Evolutionary conservation across 345 rosid genomes (phyloP).

Genomic region (Citrus cavaleriei): DNA sequence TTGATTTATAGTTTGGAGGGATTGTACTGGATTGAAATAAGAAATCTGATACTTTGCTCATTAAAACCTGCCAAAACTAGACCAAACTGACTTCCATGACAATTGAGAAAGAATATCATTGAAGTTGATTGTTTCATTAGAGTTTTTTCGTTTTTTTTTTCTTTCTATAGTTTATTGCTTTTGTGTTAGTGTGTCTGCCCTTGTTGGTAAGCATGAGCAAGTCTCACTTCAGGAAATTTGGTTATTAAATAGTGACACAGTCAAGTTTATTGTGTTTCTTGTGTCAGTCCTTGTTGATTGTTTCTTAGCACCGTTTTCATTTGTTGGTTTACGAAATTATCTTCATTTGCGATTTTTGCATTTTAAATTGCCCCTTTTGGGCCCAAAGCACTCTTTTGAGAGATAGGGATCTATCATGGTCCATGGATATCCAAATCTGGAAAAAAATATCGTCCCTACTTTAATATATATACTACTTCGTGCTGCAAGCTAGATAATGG

Average conservation of each 20-base stretch:
- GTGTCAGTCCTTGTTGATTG: background rate
- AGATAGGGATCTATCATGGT: no score
- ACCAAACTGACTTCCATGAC: background rate
- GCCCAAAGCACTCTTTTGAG: background rate
- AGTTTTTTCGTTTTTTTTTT: background rate
- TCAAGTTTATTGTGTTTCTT: background rate
- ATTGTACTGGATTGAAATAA: background rate
- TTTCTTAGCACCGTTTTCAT: background rate
- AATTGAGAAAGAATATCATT: background rate
- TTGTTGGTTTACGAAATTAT: background rate
- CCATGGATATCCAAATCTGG: no score
- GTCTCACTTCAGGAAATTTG: background rate
- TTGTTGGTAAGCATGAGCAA: background rate
- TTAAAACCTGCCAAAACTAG: no score
- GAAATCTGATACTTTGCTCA: background rate
- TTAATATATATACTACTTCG: background rate
- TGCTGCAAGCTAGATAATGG: background rate
- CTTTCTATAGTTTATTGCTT: background rate
- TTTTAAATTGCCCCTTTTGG: background rate
- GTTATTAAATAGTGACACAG: background rate
- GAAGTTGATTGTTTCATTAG: background rate
- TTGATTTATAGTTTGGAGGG: background rate
- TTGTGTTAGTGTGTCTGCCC: background rate
- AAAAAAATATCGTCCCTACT: no score
- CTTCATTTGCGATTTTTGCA: background rate